Conservation (phyloP, 2,329 filamentous ascomycete genomes). For the Chaetomium sp. region DNA sequence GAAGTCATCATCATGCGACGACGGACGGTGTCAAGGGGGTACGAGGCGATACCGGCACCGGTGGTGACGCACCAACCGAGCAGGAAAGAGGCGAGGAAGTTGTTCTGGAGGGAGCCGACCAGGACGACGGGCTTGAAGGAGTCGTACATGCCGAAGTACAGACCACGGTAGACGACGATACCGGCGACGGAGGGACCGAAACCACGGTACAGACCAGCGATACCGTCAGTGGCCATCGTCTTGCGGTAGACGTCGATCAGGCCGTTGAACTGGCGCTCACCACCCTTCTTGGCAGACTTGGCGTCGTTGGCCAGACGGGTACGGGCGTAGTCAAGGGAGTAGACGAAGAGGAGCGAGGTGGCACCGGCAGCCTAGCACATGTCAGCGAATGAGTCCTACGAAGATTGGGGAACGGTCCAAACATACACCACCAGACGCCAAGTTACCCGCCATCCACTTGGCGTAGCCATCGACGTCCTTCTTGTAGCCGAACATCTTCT, state of each 20-base stretch:
- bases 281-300: conserved; percentile 95
- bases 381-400: conserved; percentile 11
- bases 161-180: conserved; percentile 99
- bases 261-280: conserved; percentile 99
- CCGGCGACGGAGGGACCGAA: conserved; percentile 99
- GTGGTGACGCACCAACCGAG: conserved; percentile 99
- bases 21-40: conserved; percentile 99
- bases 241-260: conserved; percentile 99
- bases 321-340: conserved; percentile 99
- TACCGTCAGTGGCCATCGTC: conserved; percentile 97
- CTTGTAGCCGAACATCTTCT: conserved; percentile 99
- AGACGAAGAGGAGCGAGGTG: conserved; percentile 99
- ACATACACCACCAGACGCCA: conserved; percentile 98
- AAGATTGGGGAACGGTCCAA: conserved; percentile 15
- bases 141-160: conserved; percentile 99
- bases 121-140: conserved; percentile 99
- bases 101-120: conserved; percentile 83
- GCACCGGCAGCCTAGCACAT: conserved; percentile 76
- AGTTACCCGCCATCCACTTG: conserved; percentile 99
- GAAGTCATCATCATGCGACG: conserved; percentile 99
- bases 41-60: conserved; percentile 99
- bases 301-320: conserved; percentile 99
- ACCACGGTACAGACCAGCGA: conserved; percentile 99
- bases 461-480: conserved; percentile 98
- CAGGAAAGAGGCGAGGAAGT: conserved; percentile 98